Evolutionary conservation across 1,284 basidiomycete species (phyloP).

Genomic region (Ceratorhiza oryzae-sativae): DNA sequence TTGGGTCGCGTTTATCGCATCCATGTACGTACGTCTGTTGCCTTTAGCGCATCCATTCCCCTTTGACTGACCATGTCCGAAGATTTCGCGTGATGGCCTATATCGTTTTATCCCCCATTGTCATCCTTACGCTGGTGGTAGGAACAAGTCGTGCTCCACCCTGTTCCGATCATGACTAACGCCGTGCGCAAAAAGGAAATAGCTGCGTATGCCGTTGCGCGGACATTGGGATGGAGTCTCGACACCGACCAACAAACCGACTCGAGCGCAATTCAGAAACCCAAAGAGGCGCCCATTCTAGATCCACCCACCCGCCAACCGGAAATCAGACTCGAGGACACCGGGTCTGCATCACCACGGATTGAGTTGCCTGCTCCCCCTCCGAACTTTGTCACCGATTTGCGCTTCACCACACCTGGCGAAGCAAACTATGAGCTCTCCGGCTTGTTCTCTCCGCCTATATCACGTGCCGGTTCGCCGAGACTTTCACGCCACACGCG

Average conservation of each 20-base stretch:
- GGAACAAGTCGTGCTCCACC: constrained; percentile 45
- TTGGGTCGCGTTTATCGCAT: constrained; percentile 72
- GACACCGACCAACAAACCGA: constrained; percentile 4
- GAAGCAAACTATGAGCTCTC: constrained; percentile 38
- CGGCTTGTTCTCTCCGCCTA: constrained; percentile 33
- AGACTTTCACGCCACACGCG: constrained; percentile 34
- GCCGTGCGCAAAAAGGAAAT: constrained; percentile 63
- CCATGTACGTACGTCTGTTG: constrained; percentile 43
- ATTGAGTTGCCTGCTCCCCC: constrained; percentile 25
- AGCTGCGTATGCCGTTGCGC: constrained; percentile 79
- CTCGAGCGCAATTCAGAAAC: constrained; percentile 13
- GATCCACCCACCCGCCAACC: background rate
- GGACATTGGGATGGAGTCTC: constrained; percentile 68
- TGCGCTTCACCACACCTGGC: constrained; percentile 28
- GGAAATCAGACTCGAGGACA: constrained; percentile 54
- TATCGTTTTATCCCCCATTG: constrained; percentile 66
- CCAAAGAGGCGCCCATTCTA: constrained; percentile 9
- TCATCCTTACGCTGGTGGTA: constrained; percentile 71
- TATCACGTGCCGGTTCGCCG: constrained; percentile 33
- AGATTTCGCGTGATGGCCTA: constrained; percentile 68
- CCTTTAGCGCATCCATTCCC: background rate
- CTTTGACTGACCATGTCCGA: background rate
- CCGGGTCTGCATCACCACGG: constrained; percentile 68
- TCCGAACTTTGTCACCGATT: constrained; percentile 20
- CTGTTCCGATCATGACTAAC: constrained; percentile 24